These are phyloP conservation scores for Aegilops longissima DNA, from an alignment of 176 grass and related monocot species.

Conservation along the genomic window DNA sequence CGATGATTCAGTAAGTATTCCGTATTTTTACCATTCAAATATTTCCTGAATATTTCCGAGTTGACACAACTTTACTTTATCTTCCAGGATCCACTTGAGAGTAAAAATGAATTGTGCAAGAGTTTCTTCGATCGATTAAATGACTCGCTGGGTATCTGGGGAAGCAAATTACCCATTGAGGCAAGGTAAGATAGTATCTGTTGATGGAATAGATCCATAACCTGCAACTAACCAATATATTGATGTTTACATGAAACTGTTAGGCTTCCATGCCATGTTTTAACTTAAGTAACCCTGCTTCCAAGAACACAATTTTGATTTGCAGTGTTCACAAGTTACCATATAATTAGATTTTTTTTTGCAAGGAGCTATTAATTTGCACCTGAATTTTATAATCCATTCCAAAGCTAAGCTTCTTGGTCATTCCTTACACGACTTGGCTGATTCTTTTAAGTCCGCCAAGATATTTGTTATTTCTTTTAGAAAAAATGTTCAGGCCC, in stretches of 20 bases:
- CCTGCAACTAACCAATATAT: not conserved
- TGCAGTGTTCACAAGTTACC: not conserved
- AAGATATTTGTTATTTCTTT: not conserved
- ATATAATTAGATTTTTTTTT: not conserved
- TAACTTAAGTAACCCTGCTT: not conserved
- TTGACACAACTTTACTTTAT: slow-evolving; percentile 6
- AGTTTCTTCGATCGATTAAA: slow-evolving; percentile 68
- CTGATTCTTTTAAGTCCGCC: not conserved
- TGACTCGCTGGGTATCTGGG: slow-evolving; percentile 80
- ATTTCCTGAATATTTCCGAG: slow-evolving; percentile 11
- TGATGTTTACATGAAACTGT: not conserved
- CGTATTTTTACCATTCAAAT: not conserved
- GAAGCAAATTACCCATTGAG: slow-evolving; percentile 81
- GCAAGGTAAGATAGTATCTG: slow-evolving; percentile 54
- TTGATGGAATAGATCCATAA: not conserved
- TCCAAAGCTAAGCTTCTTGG: slow-evolving; percentile 12
- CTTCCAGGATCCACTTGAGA: slow-evolving; percentile 71
- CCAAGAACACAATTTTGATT: not conserved
- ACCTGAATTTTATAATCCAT: not conserved
- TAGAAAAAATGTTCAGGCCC: not conserved
- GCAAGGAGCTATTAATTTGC: not conserved
- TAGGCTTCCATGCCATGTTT: not conserved
- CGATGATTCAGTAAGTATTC: slow-evolving; percentile 58
- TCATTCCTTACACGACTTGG: not conserved
- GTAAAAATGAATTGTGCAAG: slow-evolving; percentile 68